Evolutionary conservation across 177 flowering plant genomes (phyloP), one percentile per base, ranked within the genome.

Genomic region (Telopea speciosissima): DNA sequence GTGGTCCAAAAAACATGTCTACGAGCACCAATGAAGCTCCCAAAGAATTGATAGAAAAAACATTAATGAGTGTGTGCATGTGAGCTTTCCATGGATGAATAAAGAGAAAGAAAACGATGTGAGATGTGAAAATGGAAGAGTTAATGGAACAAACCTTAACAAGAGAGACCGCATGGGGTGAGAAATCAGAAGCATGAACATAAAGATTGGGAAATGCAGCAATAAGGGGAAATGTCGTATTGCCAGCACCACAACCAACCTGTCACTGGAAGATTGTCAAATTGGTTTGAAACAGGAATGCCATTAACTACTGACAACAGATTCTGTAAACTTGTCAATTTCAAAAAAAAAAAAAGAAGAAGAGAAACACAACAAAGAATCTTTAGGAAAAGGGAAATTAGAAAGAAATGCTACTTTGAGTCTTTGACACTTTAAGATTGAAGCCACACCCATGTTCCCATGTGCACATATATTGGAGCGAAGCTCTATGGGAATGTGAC

Each of bases 211-310:
- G 88, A 76, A 78, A 84, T 52, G 82, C 76, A 36, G 79, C 70
- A 68, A 83, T 13, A 33, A 87, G 85, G 6, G 88, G 90, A 71
- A 81, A 87, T 14, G 85, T 71, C 12, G 86, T 81, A 75, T 87
- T 87, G 19, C 90, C 90, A 64, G 82, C 86, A 75, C 88, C 88
- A 75, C 88, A 87, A 56, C 90, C 90, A 73, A 87, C 83, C 90
- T 87, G 80, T 22, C 17, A 49, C 14, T 16, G 8, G 54, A 49
- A 49, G 19, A 49, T 0, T 16, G 54, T 49, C 14, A 49, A 49
- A 12, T 49, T 49, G 19, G 54, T 49, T 49, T 49, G 54, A 49
- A 36, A 36, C 40, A 36, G 40, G 40, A 36, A 36, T 36, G 8
- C 40, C 40, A 36, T 36, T 36, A 36, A 36, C 40, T 5, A 3